Evolutionary conservation across 148 eudicot genomes (phyloP).

Genomic region (Polygonum aviculare): DNA sequence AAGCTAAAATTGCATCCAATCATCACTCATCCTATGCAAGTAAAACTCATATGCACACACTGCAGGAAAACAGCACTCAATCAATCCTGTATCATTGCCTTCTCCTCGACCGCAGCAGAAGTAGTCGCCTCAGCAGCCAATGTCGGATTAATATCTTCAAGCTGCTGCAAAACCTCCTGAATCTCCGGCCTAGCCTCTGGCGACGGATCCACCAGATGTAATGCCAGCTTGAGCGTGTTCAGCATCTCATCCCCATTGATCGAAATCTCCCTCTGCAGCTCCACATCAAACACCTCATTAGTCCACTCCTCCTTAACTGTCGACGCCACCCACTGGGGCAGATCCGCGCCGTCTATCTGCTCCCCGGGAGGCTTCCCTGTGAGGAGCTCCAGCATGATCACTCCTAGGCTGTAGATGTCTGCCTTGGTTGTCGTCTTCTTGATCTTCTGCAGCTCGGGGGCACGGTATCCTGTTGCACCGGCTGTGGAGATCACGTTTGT

Average conservation of each 20-base stretch:
- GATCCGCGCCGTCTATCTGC: constrained; percentile 61
- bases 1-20: too few relatives aligned
- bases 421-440: constrained; percentile 62
- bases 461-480: constrained; percentile 63
- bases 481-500: constrained; percentile 66
- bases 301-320: constrained; percentile 86
- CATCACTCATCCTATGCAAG: too few relatives aligned
- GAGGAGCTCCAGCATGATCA: constrained; percentile 64
- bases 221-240: constrained; percentile 67
- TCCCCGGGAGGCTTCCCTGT: constrained; percentile 80
- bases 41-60: neutral
- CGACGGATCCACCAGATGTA: constrained; percentile 80
- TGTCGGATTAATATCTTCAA: constrained; percentile 58
- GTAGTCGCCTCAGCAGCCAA: constrained; percentile 12
- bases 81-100: constrained; percentile 8
- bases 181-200: constrained; percentile 73
- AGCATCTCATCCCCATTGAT: constrained; percentile 69
- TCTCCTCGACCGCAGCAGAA: constrained; percentile 7
- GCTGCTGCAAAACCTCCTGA: constrained; percentile 58
- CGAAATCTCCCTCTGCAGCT: constrained; percentile 64
- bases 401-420: constrained; percentile 84
- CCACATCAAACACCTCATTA: constrained; percentile 81
- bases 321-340: constrained; percentile 90
- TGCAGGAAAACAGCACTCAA: neutral
- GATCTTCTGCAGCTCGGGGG: constrained; percentile 76